phyloP scores from a whole-genome alignment of 2,329 filamentous ascomycete genomes.

The Thielaviopsis euricoi region DNA sequence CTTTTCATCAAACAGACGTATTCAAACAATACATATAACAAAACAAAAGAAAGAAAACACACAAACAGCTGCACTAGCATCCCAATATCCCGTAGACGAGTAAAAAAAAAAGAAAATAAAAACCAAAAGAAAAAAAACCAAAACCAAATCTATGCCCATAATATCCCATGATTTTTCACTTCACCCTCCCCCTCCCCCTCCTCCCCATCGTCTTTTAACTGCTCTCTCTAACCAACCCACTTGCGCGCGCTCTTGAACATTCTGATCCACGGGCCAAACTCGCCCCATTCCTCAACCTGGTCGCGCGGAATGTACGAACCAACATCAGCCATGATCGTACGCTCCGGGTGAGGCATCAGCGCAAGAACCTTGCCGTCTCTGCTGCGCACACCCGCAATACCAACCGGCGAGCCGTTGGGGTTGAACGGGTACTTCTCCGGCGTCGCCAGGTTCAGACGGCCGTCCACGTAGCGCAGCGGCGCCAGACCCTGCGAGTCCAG shows the following conservation, averaged over 20 bases:
- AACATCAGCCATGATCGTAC: slow-evolving; percentile 68
- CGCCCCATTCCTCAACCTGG: slow-evolving; percentile 51
- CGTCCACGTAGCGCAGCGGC: slow-evolving; percentile 73
- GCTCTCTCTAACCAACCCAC: slow-evolving; percentile 51
- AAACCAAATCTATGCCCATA: neutral
- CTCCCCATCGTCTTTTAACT: neutral
- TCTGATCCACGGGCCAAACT: slow-evolving; percentile 70
- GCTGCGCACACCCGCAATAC: slow-evolving; percentile 65
- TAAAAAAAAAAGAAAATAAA: neutral
- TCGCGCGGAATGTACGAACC: slow-evolving; percentile 52
- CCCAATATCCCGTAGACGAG: neutral
- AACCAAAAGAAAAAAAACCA: neutral
- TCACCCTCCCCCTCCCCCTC: neutral
- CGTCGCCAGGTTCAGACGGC: slow-evolving; percentile 42
- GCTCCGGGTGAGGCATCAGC: slow-evolving; percentile 87
- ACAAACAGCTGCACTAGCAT: neutral
- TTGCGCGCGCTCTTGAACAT: slow-evolving; percentile 76
- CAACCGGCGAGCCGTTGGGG: slow-evolving; percentile 65
- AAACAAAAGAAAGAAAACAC: too few relatives aligned
- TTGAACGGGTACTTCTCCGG: slow-evolving; percentile 82
- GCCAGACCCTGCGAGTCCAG: slow-evolving; percentile 38
- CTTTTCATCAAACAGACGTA: neutral
- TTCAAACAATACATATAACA: too few relatives aligned
- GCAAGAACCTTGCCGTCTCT: slow-evolving; percentile 67
- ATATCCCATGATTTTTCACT: neutral